Base-by-base conservation (phyloP, 2,329 filamentous ascomycete species). In the Fusarium fujikuroi region DNA sequence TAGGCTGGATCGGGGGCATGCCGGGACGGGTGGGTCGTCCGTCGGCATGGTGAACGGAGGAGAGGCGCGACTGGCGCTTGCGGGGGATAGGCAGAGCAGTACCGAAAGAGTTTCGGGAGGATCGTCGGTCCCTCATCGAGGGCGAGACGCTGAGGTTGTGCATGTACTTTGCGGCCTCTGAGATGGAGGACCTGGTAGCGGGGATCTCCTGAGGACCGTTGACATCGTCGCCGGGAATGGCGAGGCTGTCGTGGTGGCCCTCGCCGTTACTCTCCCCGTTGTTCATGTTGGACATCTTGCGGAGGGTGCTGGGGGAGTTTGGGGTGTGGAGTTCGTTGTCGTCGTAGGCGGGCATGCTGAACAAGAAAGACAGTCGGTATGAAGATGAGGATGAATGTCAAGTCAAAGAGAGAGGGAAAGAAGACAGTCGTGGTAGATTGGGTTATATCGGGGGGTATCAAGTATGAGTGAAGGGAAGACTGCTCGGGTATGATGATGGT, bases 31-130 rank as follows among this genome's bases (percentile, higher is more conserved):
- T 74, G 21, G 85, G 83, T 57, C 79, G 80, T 63, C 82, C 84
- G 71, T 86, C 84, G 60, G 84, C 81, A 66, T 85, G 84, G 75
- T 87, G 70, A 18, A 92, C 88, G 7, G 90, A 91, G 16, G 90
- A 92, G 56, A 93, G 86, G 46, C 92, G 87, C 9, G 91, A 93
- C 76, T 89, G 88, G 75, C 92, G 88, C 82, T 92, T 92, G 50
- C 90, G 86, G 54, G 92, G 92, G 75, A 94, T 94, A 59, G 92
- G 92, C 21, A 94, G 87, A 25, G 91, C 88, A 54, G 91, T 87
- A 70, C 92, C 92, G 79, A 94, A 94, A 23, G 92, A 94, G 87
- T 94, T 94, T 72, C 92, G 89, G 25, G 92, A 94, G 52, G 88
- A 87, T 74, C 92, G 85, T 70, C 92, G 86, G 74, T 92, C 90